Percentiles rank a stretch among this genome's conserved stretches.
Conservation (phyloP, 1,284 basidiomycete genomes). For the Cutaneotrichosporon sp. region DNA sequence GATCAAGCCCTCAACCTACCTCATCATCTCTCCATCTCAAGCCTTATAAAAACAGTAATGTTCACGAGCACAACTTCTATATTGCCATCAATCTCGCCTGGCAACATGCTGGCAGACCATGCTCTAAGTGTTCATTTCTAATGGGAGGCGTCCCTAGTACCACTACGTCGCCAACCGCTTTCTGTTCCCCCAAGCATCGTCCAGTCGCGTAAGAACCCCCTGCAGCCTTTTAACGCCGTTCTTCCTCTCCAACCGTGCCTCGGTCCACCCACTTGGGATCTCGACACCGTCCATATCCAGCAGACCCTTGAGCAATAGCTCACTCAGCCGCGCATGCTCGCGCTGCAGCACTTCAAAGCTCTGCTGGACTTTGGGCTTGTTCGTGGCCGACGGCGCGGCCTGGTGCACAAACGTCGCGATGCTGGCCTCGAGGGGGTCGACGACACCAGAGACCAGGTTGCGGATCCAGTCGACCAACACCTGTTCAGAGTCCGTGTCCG, state of each 20-base stretch:
- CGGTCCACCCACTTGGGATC: slow-evolving; percentile 50
- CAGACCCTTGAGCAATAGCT: slow-evolving; percentile 54
- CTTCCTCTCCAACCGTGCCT: slow-evolving; percentile 55
- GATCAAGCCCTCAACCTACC: no score
- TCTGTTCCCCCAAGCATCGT: slow-evolving; percentile 53
- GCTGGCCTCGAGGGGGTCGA: slow-evolving; percentile 38
- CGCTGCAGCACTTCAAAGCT: slow-evolving; percentile 45
- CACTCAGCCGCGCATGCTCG: slow-evolving; percentile 52
- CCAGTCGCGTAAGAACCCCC: slow-evolving; percentile 52
- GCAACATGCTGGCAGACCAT: no score
- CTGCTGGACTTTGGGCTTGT: slow-evolving; percentile 41
- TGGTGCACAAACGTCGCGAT: slow-evolving; percentile 43
- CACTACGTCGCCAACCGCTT: slow-evolving; percentile 42
- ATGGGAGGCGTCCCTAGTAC: not conserved
- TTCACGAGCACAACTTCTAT: no score
- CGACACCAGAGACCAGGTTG: slow-evolving; percentile 31
- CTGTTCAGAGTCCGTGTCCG: slow-evolving; percentile 44
- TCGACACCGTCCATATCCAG: slow-evolving; percentile 56
- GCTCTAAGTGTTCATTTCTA: not conserved
- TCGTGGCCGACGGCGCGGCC: slow-evolving; percentile 36
- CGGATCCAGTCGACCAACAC: slow-evolving; percentile 49
- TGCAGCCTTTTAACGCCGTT: slow-evolving; percentile 55
- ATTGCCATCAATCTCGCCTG: no score
- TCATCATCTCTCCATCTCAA: no score
- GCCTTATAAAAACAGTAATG: no score